Conservation (phyloP, 495 filamentous ascomycete species). For the Cudoniella acicularis region DNA sequence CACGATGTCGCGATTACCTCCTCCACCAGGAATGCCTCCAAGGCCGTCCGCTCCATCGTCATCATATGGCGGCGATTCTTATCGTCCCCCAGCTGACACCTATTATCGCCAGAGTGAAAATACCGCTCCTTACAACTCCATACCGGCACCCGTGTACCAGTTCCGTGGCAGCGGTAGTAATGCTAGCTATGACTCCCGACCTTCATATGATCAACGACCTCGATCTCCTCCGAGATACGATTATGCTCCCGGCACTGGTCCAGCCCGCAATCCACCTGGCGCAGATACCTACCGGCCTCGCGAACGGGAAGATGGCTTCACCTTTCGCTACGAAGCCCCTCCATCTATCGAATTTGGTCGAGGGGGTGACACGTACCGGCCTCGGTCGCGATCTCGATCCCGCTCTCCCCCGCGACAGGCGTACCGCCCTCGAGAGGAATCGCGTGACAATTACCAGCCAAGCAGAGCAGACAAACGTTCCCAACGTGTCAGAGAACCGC, state of each 20-base stretch:
- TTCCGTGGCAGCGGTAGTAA: conserved; percentile 18
- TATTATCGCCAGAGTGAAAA: not conserved
- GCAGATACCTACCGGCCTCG: conserved; percentile 13
- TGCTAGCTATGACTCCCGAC: conserved; percentile 4
- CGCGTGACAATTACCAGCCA: conserved; percentile 1
- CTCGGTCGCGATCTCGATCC: conserved; percentile 11
- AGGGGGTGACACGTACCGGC: conserved; percentile 8
- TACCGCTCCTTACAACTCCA: not conserved
- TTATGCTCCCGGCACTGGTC: conserved; percentile 10
- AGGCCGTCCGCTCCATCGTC: conserved; percentile 4
- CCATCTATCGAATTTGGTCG: conserved; percentile 14
- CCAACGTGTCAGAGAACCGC: not conserved
- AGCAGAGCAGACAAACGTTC: not conserved
- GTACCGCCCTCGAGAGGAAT: not conserved
- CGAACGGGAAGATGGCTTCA: conserved; percentile 9
- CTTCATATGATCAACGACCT: conserved; percentile 9
- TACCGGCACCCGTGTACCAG: conserved; percentile 17
- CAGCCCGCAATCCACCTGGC: not conserved
- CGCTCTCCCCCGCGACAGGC: not conserved
- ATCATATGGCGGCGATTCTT: conserved; percentile 12
- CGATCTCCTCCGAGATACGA: conserved; percentile 9
- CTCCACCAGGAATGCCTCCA: conserved; percentile 17
- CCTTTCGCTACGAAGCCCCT: conserved; percentile 24
- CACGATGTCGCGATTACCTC: conserved; percentile 22
- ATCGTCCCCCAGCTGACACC: conserved; percentile 8